Evolutionary conservation across 2,329 filamentous ascomycete species (phyloP).

Genomic region (Cercospora sesami): DNA sequence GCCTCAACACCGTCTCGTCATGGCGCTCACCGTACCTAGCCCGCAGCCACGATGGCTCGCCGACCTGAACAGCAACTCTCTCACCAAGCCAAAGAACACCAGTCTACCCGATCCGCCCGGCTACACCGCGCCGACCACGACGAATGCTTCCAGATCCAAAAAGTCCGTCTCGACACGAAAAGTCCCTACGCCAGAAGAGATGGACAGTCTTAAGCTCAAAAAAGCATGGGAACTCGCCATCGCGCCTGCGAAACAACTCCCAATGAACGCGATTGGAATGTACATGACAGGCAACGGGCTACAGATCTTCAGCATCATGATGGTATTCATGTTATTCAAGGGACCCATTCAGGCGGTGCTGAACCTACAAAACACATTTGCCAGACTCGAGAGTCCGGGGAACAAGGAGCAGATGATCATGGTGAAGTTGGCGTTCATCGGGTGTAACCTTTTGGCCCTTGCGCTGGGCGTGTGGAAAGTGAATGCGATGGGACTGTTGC

Average conservation of each 20-base stretch:
- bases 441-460: slow-evolving; percentile 80
- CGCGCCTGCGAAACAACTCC: slow-evolving; percentile 86
- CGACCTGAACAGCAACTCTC: slow-evolving; percentile 71
- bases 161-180: slow-evolving; percentile 52
- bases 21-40: slow-evolving; percentile 37
- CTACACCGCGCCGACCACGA: slow-evolving; percentile 57
- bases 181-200: slow-evolving; percentile 75
- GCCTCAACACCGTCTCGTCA: slow-evolving; percentile 11
- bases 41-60: slow-evolving; percentile 76
- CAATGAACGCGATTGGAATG: slow-evolving; percentile 99
- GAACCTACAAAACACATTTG: slow-evolving; percentile 82
- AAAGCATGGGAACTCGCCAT: slow-evolving; percentile 98
- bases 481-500: slow-evolving; percentile 91
- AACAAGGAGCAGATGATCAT: slow-evolving; percentile 72
- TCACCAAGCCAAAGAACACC: slow-evolving; percentile 63
- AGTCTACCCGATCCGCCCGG: slow-evolving; percentile 83
- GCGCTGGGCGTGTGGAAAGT: slow-evolving; percentile 93
- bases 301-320: slow-evolving; percentile 99
- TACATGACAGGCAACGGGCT: slow-evolving; percentile 99
- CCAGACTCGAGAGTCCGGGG: slow-evolving; percentile 80
- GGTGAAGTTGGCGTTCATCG: slow-evolving; percentile 84
- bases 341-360: slow-evolving; percentile 84
- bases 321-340: slow-evolving; percentile 99
- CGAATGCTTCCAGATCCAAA: slow-evolving; percentile 26
- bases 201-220: slow-evolving; percentile 94